Evolutionary conservation across 495 filamentous ascomycete species (phyloP).

Genomic region (Astrothelium macrocarpum): DNA sequence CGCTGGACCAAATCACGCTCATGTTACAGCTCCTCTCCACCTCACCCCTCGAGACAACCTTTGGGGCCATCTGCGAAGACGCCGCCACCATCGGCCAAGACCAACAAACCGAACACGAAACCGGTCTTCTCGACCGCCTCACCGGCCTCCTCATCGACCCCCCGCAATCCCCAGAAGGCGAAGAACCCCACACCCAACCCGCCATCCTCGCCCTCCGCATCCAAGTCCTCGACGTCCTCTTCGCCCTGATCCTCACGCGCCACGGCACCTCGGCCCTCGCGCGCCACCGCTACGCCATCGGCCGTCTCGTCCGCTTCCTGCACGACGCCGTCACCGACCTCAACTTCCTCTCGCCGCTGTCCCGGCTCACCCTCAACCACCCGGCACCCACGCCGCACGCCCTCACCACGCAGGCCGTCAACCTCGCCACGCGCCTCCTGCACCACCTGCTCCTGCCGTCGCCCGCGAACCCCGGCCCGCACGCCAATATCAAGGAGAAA

Average conservation of each 20-base stretch:
- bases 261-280: conserved; percentile 47
- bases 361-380: conserved; percentile 10
- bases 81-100: conserved; percentile 14
- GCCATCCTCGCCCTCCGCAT: conserved; percentile 50
- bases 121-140: conserved; percentile 50
- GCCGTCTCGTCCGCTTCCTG: conserved; percentile 52
- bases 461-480: conserved; percentile 1
- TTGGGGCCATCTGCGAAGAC: conserved; percentile 45
- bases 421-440: conserved; percentile 51
- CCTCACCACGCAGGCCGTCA: conserved; percentile 42
- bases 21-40: conserved; percentile 50
- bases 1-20: conserved; percentile 48
- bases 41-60: conserved; percentile 46
- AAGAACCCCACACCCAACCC: conserved; percentile 37
- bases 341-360: conserved; percentile 40
- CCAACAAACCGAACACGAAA: conserved; percentile 47
- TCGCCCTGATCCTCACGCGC: conserved; percentile 36
- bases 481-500: conserved; percentile 47
- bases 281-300: conserved; percentile 45
- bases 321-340: conserved; percentile 53
- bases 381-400: conserved; percentile 7
- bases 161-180: conserved; percentile 40
- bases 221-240: conserved; percentile 48
- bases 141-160: conserved; percentile 50
- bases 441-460: conserved; percentile 47